Percentiles rank a stretch among this genome's conserved stretches.
Evolutionary conservation across 2,329 filamentous ascomycete species (phyloP).

Genomic region (Pyricularia pennisetigena): DNA sequence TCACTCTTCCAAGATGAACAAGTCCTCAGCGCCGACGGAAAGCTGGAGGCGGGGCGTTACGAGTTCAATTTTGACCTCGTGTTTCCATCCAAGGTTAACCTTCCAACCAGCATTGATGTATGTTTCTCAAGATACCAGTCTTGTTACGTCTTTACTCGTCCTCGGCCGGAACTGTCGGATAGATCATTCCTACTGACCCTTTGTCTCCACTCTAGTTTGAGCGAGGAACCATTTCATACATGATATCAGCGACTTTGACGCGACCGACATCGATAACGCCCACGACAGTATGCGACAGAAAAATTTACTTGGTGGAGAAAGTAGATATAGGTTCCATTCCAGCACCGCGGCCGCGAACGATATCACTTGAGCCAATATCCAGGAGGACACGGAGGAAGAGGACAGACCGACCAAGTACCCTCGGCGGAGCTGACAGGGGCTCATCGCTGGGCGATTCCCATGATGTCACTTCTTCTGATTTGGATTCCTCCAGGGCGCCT

Average conservation of each 20-base stretch:
- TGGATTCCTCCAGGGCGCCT: slow-evolving; percentile 24
- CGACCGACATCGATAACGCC: slow-evolving; percentile 79
- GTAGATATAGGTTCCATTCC: slow-evolving; percentile 74
- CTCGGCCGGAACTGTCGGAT: not conserved
- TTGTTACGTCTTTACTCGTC: not conserved
- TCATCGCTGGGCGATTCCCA: slow-evolving; percentile 20
- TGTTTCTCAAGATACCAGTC: slow-evolving; percentile 1
- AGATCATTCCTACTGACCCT: not conserved
- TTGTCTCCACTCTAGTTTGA: slow-evolving; percentile 61
- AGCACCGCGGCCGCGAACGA: slow-evolving; percentile 67
- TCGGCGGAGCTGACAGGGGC: slow-evolving; percentile 29
- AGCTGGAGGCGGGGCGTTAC: slow-evolving; percentile 63
- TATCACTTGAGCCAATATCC: slow-evolving; percentile 82
- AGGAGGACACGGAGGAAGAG: slow-evolving; percentile 55
- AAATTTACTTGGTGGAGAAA: slow-evolving; percentile 68
- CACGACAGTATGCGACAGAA: slow-evolving; percentile 69
- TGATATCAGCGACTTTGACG: slow-evolving; percentile 82
- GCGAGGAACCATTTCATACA: slow-evolving; percentile 83
- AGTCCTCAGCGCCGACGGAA: slow-evolving; percentile 69
- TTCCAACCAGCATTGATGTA: slow-evolving; percentile 95
- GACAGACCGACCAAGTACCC: slow-evolving; percentile 20
- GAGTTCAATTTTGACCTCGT: slow-evolving; percentile 53
- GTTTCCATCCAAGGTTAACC: slow-evolving; percentile 19
- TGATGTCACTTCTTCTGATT: slow-evolving; percentile 22
- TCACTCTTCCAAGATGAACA: slow-evolving; percentile 76